phyloP scores from a whole-genome alignment of 306 rosid genomes.

The Pyrus betulifolia region DNA sequence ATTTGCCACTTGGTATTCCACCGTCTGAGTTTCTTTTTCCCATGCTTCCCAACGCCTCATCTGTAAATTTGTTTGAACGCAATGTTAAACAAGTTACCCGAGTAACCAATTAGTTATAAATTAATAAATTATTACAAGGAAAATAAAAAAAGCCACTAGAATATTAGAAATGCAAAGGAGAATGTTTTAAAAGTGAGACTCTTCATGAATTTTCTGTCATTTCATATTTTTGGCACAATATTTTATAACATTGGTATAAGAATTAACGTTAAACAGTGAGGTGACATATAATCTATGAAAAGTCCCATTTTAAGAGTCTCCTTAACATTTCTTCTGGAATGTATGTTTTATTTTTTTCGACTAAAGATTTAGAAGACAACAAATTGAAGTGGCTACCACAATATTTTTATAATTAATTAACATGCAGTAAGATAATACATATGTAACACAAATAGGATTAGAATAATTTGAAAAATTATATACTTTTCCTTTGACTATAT shows the following conservation, averaged over 20 bases:
- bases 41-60: slow-evolving; percentile 58
- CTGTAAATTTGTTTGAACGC: slow-evolving; percentile 8
- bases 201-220: too few relatives aligned
- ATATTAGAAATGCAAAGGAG: too few relatives aligned
- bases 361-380: neutral
- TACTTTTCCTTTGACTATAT: neutral
- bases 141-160: neutral
- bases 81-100: neutral
- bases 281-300: too few relatives aligned
- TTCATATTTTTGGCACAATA: too few relatives aligned
- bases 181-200: too few relatives aligned
- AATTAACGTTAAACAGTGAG: too few relatives aligned
- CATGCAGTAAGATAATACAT: neutral
- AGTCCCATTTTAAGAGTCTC: too few relatives aligned
- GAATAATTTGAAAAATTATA: neutral
- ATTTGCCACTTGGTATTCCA: slow-evolving; percentile 51
- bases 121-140: too few relatives aligned
- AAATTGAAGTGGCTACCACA: neutral
- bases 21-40: slow-evolving; percentile 49
- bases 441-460: neutral
- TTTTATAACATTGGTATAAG: too few relatives aligned
- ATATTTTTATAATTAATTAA: neutral
- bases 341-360: too few relatives aligned
- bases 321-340: too few relatives aligned
- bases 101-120: neutral